Conservation (phyloP, 2,329 filamentous ascomycete species). For the Fusarium oxysporum region DNA sequence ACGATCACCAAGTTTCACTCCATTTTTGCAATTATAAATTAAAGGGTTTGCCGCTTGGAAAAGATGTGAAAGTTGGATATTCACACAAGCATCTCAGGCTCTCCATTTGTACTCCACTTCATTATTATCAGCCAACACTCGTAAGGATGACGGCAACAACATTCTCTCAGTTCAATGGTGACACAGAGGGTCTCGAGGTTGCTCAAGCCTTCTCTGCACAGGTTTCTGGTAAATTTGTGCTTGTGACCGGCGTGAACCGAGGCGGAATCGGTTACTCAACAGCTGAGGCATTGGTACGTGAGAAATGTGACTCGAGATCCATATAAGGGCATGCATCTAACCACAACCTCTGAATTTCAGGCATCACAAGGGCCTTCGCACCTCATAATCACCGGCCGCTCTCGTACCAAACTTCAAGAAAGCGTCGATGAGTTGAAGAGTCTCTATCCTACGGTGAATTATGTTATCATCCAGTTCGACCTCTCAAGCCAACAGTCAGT, state of each 20-base stretch:
- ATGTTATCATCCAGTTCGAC: background rate
- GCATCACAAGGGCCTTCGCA: background rate
- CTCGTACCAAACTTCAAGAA: background rate
- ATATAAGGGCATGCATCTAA: rapidly evolving
- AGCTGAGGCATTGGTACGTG: background rate
- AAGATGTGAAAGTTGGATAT: rapidly evolving
- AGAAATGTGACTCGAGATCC: background rate
- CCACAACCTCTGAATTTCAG: background rate
- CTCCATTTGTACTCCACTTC: too few relatives aligned
- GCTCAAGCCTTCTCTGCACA: background rate
- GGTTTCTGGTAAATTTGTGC: background rate
- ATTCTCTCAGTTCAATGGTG: background rate
- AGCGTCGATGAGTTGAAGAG: background rate
- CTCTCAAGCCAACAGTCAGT: background rate
- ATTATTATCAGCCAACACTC: too few relatives aligned
- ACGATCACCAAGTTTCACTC: background rate
- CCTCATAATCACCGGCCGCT: background rate
- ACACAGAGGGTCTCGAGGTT: background rate
- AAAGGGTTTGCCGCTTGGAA: rapidly evolving
- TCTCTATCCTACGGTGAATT: background rate
- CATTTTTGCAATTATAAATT: background rate
- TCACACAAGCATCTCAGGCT: background rate
- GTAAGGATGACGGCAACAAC: background rate
- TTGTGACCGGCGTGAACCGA: background rate
- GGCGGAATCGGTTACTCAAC: background rate